Conservation (phyloP, 768 basidiomycete genomes). For the Mycena filopes region DNA sequence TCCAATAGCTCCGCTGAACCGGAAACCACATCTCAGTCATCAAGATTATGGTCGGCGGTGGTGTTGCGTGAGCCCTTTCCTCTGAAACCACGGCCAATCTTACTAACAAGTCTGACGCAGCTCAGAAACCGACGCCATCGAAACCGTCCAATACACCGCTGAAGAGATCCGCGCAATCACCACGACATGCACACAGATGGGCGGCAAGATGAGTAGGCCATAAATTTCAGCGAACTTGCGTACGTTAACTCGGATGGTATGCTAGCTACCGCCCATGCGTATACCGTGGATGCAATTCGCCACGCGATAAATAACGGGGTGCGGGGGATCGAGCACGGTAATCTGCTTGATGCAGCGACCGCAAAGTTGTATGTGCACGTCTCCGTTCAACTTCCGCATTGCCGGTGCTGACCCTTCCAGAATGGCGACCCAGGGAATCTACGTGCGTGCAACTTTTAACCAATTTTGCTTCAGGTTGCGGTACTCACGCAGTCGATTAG, state of each 20-base stretch:
- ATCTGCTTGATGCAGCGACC: conserved; percentile 51
- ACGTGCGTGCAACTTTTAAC: conserved; percentile 25
- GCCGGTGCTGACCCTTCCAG: conserved; percentile 21
- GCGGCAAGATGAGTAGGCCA: conserved; percentile 47
- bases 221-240: too few species aligned
- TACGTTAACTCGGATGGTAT: background rate
- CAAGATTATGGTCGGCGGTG: conserved; percentile 54
- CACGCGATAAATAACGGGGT: conserved; percentile 59
- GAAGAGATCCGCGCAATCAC: conserved; percentile 57
- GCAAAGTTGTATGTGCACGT: conserved; percentile 43
- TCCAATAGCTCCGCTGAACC: too few species aligned
- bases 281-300: conserved; percentile 53
- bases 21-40: conserved; percentile 41
- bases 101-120: too few species aligned
- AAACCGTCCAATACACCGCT: conserved; percentile 53
- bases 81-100: too few species aligned
- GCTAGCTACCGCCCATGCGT: conserved; percentile 43
- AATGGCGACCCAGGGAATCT: conserved; percentile 55
- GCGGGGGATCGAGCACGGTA: conserved; percentile 58
- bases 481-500: conserved; percentile 3
- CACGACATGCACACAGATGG: conserved; percentile 53
- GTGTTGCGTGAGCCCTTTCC: conserved; percentile 42
- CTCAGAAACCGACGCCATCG: conserved; percentile 53
- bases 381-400: background rate
- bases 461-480: background rate